Conservation (phyloP, 345 rosid species). For the Gossypium mustelinum region DNA sequence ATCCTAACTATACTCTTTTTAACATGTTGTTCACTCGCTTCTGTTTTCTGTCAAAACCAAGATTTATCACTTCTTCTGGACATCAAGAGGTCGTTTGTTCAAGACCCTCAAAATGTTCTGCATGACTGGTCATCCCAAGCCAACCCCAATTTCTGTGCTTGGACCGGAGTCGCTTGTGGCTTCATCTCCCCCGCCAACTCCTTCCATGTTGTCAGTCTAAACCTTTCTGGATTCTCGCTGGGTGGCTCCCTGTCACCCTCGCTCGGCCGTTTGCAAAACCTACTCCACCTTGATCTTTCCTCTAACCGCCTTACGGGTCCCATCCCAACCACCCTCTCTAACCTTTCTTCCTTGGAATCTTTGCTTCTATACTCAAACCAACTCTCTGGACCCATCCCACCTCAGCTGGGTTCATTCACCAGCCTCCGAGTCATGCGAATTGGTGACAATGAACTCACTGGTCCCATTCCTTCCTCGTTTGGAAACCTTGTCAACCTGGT, state of each 20-base stretch:
- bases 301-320: slow-evolving; percentile 76
- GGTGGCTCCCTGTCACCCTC: slow-evolving; percentile 65
- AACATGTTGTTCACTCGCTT: slow-evolving; percentile 22
- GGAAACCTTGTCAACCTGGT: slow-evolving; percentile 51
- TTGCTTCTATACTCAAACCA: slow-evolving; percentile 76
- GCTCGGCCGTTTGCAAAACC: slow-evolving; percentile 57
- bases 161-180: slow-evolving; percentile 72
- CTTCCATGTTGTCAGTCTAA: slow-evolving; percentile 45
- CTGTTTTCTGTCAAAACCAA: slow-evolving; percentile 23
- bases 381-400: slow-evolving; percentile 75
- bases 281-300: slow-evolving; percentile 91
- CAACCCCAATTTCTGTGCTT: slow-evolving; percentile 52
- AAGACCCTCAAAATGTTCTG: slow-evolving; percentile 36
- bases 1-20: slow-evolving; percentile 12
- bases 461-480: slow-evolving; percentile 61
- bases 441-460: slow-evolving; percentile 81
- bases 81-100: slow-evolving; percentile 45
- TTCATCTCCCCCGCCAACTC: slow-evolving; percentile 25
- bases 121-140: slow-evolving; percentile 46
- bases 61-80: slow-evolving; percentile 51
- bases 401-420: slow-evolving; percentile 57
- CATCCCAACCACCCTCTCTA: slow-evolving; percentile 78
- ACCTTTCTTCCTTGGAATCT: slow-evolving; percentile 76
- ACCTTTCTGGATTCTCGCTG: slow-evolving; percentile 58
- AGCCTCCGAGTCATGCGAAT: slow-evolving; percentile 57